These are phyloP conservation scores for Adenanthera pavonina DNA, from an alignment of 306 rosid species.

Conservation along the genomic window DNA sequence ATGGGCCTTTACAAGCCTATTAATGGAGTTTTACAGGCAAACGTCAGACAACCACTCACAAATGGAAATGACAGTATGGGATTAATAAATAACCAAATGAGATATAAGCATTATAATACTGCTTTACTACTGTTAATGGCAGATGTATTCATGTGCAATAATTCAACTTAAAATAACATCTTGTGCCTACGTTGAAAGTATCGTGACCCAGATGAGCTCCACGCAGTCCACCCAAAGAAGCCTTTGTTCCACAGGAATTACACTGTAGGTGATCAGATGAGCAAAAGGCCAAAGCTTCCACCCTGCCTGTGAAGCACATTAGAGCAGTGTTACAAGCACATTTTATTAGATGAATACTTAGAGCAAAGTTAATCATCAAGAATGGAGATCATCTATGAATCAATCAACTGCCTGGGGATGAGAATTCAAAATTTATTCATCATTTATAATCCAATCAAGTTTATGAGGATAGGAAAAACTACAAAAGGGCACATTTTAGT, in stretches of 20 bases:
- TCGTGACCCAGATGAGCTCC: constrained; percentile 97
- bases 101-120: not conserved
- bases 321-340: not conserved
- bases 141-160: constrained; percentile 19
- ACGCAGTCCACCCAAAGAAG: constrained; percentile 98
- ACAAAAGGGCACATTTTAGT: not conserved
- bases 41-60: not conserved
- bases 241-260: constrained; percentile 91
- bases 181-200: constrained; percentile 88
- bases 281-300: constrained; percentile 99
- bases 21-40: not conserved
- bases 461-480: not conserved
- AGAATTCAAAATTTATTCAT: constrained; percentile 34
- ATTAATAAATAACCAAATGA: constrained; percentile 18
- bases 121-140: not conserved
- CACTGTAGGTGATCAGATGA: constrained; percentile 92
- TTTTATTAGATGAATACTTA: not conserved
- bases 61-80: constrained; percentile 20
- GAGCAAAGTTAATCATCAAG: constrained; percentile 13
- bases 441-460: not conserved
- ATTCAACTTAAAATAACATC: constrained; percentile 10
- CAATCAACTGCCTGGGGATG: not conserved
- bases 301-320: constrained; percentile 73
- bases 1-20: not conserved
- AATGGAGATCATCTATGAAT: constrained; percentile 7